Conservation (phyloP, 768 basidiomycete genomes). For the Hydnum rufescens region DNA sequence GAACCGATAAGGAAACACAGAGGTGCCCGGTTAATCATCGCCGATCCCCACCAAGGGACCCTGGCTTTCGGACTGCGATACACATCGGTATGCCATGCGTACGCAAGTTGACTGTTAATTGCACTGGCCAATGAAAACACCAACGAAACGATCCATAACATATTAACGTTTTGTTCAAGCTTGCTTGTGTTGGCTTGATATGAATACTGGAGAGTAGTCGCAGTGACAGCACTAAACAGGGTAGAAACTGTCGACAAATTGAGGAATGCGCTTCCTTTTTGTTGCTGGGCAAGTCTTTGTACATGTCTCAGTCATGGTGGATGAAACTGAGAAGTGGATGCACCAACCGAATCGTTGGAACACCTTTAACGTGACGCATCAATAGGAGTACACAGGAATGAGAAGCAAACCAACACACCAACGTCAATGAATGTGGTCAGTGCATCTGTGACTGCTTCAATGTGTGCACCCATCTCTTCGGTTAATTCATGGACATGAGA, state of each 20-base stretch:
- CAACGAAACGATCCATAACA: constrained; percentile 9
- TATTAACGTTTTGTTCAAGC: constrained; percentile 3
- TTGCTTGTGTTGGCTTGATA: background rate
- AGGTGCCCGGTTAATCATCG: constrained; percentile 8
- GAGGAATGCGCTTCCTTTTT: background rate
- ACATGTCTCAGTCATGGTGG: background rate
- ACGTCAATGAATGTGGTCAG: constrained; percentile 61
- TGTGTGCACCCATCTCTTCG: constrained; percentile 52
- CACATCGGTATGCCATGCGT: background rate
- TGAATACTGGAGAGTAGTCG: background rate
- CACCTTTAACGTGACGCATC: constrained; percentile 13
- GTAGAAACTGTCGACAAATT: background rate
- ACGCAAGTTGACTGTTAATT: constrained; percentile 6
- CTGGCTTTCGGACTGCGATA: background rate
- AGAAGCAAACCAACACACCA: constrained; percentile 20
- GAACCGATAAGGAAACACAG: constrained; percentile 8
- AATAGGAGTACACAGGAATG: background rate
- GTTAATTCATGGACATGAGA: constrained; percentile 44
- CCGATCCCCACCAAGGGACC: background rate
- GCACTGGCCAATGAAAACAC: constrained; percentile 10
- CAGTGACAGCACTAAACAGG: background rate
- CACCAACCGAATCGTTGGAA: constrained; percentile 40
- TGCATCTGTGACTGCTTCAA: constrained; percentile 45
- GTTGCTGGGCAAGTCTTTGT: background rate
- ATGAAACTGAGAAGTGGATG: constrained; percentile 1